phyloP scores from a whole-genome alignment of 2,329 filamentous ascomycete species.

The Scleromitrula shiraiana region DNA sequence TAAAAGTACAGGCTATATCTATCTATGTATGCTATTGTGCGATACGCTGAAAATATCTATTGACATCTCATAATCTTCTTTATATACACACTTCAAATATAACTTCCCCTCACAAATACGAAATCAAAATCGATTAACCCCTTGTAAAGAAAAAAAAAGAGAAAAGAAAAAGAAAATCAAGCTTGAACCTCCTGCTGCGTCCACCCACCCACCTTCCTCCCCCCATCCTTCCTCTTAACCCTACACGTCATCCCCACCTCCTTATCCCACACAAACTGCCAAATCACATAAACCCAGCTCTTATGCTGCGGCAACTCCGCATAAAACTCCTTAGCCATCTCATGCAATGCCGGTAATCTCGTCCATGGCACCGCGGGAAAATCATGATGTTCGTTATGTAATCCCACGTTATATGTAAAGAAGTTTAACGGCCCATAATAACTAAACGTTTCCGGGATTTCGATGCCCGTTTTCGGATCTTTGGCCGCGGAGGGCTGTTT shows the following conservation, averaged over 20 bases:
- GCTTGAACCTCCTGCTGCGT: constrained; percentile 63
- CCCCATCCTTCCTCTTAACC: constrained; percentile 83
- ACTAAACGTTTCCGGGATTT: constrained; percentile 87
- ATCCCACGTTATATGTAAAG: constrained; percentile 91
- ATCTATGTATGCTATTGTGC: neutral
- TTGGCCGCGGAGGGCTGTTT: constrained; percentile 43
- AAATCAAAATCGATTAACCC: neutral
- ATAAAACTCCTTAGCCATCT: constrained; percentile 87
- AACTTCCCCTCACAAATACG: neutral
- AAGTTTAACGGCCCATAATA: constrained; percentile 94
- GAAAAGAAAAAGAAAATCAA: constrained; percentile 9
- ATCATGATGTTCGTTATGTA: constrained; percentile 99
- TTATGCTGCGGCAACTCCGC: constrained; percentile 74
- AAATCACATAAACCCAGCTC: constrained; percentile 90
- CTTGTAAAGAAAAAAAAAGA: no score
- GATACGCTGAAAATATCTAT: neutral
- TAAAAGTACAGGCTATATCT: no score
- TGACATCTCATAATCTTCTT: neutral
- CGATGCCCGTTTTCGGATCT: constrained; percentile 45
- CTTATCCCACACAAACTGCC: constrained; percentile 89
- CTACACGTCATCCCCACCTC: constrained; percentile 85
- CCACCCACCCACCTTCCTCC: constrained; percentile 56
- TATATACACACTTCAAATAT: neutral
- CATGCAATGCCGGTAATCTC: constrained; percentile 64
- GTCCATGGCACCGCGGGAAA: constrained; percentile 98